Evolutionary conservation across 2,329 filamentous ascomycete species (phyloP).

Genomic region (Spiromastix sp.): DNA sequence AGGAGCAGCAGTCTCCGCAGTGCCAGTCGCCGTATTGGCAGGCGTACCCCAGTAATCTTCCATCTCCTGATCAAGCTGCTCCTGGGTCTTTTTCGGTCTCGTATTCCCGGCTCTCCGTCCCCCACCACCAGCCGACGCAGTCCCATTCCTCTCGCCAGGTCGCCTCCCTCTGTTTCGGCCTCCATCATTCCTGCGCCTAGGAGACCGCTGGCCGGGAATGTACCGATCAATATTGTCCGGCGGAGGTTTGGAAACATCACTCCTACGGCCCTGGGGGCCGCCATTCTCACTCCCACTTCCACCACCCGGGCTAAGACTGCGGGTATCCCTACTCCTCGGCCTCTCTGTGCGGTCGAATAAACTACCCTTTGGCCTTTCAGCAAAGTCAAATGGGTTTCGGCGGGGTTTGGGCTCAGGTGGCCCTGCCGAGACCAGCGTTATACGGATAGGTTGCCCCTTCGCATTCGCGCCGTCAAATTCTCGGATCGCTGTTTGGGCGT

Average conservation of each 20-base stretch:
- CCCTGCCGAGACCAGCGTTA: conserved; percentile 53
- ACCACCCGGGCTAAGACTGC: conserved; percentile 32
- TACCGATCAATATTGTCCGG: conserved; percentile 70
- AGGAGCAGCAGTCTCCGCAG: conserved; percentile 2
- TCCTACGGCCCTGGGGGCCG: conserved; percentile 37
- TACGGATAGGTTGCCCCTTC: conserved; percentile 72
- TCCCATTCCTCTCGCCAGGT: conserved; percentile 33
- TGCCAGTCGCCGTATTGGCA: conserved; percentile 10
- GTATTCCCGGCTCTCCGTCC: conserved; percentile 38
- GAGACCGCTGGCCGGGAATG: conserved; percentile 49
- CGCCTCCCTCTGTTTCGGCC: conserved; percentile 41
- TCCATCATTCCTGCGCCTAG: conserved; percentile 36
- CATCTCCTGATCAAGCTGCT: conserved; percentile 95
- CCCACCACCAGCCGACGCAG: conserved; percentile 15
- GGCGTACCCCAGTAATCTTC: conserved; percentile 70
- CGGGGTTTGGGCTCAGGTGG: conserved; percentile 21
- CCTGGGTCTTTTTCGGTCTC: conserved; percentile 72
- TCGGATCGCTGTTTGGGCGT: conserved; percentile 63
- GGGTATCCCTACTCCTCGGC: conserved; percentile 27
- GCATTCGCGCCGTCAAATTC: conserved; percentile 88
- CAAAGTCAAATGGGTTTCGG: conserved; percentile 40
- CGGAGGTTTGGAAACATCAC: conserved; percentile 44
- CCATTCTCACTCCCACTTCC: conserved; percentile 23
- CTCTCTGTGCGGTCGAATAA: conserved; percentile 55
- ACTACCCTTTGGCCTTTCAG: conserved; percentile 44